Percentiles rank a stretch among this genome's conserved stretches.
These are phyloP conservation scores for Naganishia antarctica DNA, from an alignment of 768 basidiomycete species.

Conservation along the genomic window DNA sequence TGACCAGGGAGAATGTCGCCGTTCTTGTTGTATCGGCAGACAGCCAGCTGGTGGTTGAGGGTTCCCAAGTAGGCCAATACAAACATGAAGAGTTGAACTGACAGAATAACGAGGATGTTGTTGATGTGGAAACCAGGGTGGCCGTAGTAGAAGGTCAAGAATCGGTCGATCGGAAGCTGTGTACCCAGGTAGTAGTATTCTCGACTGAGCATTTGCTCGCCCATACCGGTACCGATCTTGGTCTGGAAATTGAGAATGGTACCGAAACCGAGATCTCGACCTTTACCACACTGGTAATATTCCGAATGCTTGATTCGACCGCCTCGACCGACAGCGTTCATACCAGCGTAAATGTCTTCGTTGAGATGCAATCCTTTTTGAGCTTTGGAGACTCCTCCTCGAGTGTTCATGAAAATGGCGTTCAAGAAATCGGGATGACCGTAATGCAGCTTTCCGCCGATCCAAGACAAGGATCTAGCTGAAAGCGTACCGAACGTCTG, in stretches of 20 bases:
- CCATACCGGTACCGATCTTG: constrained; percentile 99
- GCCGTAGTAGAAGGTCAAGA: constrained; percentile 99
- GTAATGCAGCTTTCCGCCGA: constrained; percentile 97
- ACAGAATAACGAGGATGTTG: constrained; percentile 96
- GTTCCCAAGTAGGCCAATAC: constrained; percentile 94
- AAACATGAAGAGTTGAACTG: constrained; percentile 90
- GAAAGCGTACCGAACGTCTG: constrained; percentile 98
- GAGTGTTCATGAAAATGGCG: constrained; percentile 94
- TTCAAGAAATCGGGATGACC: constrained; percentile 99
- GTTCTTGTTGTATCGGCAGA: constrained; percentile 71
- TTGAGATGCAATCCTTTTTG: constrained; percentile 99
- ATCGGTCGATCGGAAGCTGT: constrained; percentile 93
- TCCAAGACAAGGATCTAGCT: constrained; percentile 93
- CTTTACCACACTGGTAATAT: constrained; percentile 98
- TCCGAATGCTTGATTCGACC: constrained; percentile 98
- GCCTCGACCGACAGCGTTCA: constrained; percentile 95
- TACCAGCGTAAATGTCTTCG: constrained; percentile 99
- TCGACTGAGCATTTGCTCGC: constrained; percentile 97
- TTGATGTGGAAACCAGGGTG: constrained; percentile 99
- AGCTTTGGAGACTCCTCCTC: constrained; percentile 96
- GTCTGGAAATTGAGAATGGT: constrained; percentile 99
- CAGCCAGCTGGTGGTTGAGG: constrained; percentile 68
- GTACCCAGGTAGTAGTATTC: constrained; percentile 99
- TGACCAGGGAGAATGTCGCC: constrained; percentile 73
- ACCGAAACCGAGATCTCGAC: constrained; percentile 96